Evolutionary conservation across 2,329 filamentous ascomycete genomes (phyloP).

Genomic region (Fusarium sp.): DNA sequence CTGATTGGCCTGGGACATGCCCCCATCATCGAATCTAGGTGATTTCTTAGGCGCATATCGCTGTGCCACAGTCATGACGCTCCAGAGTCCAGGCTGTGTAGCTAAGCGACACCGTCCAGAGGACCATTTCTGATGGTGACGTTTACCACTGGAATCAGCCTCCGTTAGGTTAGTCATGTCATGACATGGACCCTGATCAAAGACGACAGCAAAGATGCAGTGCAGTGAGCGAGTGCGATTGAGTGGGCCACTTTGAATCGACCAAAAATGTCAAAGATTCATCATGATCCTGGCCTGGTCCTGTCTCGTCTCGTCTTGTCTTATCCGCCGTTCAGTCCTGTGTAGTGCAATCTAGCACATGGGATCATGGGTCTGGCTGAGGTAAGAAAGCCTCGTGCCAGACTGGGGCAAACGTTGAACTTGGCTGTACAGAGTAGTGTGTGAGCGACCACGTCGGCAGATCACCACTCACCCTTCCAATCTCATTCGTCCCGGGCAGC

Average conservation of each 20-base stretch:
- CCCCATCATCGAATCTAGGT: constrained; percentile 27
- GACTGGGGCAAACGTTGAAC: neutral
- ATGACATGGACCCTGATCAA: constrained; percentile 18
- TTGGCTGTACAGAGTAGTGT: constrained; percentile 11
- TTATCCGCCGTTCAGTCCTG: constrained; percentile 12
- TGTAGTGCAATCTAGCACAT: constrained; percentile 15
- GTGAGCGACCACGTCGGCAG: constrained; percentile 33
- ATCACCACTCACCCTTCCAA: constrained; percentile 42
- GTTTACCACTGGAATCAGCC: constrained; percentile 42
- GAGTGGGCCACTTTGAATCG: constrained; percentile 14
- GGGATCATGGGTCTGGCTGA: constrained; percentile 23
- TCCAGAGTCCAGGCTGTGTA: constrained; percentile 20
- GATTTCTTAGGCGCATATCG: constrained; percentile 20
- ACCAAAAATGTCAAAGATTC: constrained; percentile 2
- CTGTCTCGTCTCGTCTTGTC: constrained; percentile 35
- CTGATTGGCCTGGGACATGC: constrained; percentile 27
- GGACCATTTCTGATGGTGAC: constrained; percentile 46
- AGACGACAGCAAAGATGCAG: constrained; percentile 24
- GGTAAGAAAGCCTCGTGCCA: constrained; percentile 8
- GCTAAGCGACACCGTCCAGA: constrained; percentile 27
- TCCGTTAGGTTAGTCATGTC: constrained; percentile 20
- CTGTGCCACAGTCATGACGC: constrained; percentile 48
- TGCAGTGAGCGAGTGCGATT: neutral
- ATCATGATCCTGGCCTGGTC: constrained; percentile 15
- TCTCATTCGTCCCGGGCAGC: constrained; percentile 27